Evolutionary conservation across 768 basidiomycete species (phyloP).

Genomic region (Boletus reticulatus): DNA sequence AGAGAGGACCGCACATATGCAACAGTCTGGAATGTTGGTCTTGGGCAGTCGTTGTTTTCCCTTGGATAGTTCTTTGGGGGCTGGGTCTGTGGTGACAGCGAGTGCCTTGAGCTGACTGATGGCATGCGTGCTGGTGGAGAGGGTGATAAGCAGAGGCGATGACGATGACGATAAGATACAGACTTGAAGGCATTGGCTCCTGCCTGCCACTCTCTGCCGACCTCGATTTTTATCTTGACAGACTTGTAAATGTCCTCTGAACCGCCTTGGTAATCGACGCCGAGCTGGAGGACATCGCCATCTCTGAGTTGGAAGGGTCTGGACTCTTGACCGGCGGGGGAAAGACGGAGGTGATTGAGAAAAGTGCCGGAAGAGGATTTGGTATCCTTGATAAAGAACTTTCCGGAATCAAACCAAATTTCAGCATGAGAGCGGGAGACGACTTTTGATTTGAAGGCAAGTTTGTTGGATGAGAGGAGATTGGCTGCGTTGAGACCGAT

Average conservation of each 20-base stretch:
- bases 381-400: constrained; percentile 89
- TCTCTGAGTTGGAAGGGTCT: constrained; percentile 79
- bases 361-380: constrained; percentile 92
- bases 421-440: constrained; percentile 94
- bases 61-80: constrained; percentile 13
- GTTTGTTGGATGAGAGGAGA: constrained; percentile 72
- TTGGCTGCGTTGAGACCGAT: constrained; percentile 63
- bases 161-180: background rate
- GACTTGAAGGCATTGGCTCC: constrained; percentile 87
- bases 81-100: constrained; percentile 38
- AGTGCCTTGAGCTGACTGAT: constrained; percentile 81
- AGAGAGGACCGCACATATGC: constrained; percentile 70
- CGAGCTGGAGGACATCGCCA: constrained; percentile 91
- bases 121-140: constrained; percentile 53
- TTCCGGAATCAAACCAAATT: constrained; percentile 74
- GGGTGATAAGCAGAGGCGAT: background rate
- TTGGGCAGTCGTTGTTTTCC: constrained; percentile 34
- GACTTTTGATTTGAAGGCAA: constrained; percentile 95
- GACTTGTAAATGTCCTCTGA: constrained; percentile 96
- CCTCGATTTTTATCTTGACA: constrained; percentile 92
- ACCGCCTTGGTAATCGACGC: constrained; percentile 97
- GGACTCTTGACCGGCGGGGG: constrained; percentile 78
- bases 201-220: constrained; percentile 89
- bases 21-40: constrained; percentile 73
- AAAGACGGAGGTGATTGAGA: constrained; percentile 90